Percentiles rank a stretch among this genome's conserved stretches.
Evolutionary conservation across 2,329 filamentous ascomycete species (phyloP).

Genomic region (Hortaea sp.): DNA sequence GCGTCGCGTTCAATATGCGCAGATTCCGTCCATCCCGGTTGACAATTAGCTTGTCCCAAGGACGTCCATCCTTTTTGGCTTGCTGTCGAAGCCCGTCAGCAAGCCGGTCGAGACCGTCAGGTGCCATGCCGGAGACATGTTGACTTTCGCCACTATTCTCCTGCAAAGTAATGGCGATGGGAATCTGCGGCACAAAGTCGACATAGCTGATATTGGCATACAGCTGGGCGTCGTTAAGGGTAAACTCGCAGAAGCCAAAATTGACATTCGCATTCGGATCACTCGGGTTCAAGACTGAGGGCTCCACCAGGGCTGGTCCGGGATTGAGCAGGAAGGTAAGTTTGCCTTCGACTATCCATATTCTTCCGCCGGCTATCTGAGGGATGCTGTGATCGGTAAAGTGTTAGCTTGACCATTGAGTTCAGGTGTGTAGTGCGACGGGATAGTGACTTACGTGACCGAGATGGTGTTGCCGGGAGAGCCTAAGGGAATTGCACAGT

Average conservation of each 20-base stretch:
- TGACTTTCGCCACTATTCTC: constrained; percentile 30
- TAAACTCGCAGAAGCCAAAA: constrained; percentile 41
- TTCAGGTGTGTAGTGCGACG: no score
- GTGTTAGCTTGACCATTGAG: background rate
- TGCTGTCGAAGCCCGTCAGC: constrained; percentile 48
- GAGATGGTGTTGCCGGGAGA: constrained; percentile 22
- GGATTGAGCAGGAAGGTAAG: constrained; percentile 29
- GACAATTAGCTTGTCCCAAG: constrained; percentile 55
- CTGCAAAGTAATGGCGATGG: constrained; percentile 29
- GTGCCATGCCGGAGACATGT: constrained; percentile 49
- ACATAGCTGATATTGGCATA: constrained; percentile 38
- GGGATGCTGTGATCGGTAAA: constrained; percentile 6
- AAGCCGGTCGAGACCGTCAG: constrained; percentile 48
- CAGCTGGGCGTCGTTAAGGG: constrained; percentile 36
- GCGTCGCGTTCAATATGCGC: constrained; percentile 37
- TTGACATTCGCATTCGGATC: constrained; percentile 37
- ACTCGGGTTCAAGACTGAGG: constrained; percentile 25
- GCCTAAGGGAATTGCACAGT: constrained; percentile 28
- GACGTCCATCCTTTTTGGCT: constrained; percentile 43
- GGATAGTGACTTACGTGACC: constrained; percentile 11
- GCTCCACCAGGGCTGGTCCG: constrained; percentile 27
- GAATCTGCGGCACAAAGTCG: constrained; percentile 30
- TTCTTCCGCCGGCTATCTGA: constrained; percentile 29
- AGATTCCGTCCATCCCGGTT: constrained; percentile 27
- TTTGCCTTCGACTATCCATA: constrained; percentile 27